Evolutionary conservation across 164 flowering plant species (phyloP), one percentile per base, ranked within the genome.

Genomic region (Vitis rotundifolia): DNA sequence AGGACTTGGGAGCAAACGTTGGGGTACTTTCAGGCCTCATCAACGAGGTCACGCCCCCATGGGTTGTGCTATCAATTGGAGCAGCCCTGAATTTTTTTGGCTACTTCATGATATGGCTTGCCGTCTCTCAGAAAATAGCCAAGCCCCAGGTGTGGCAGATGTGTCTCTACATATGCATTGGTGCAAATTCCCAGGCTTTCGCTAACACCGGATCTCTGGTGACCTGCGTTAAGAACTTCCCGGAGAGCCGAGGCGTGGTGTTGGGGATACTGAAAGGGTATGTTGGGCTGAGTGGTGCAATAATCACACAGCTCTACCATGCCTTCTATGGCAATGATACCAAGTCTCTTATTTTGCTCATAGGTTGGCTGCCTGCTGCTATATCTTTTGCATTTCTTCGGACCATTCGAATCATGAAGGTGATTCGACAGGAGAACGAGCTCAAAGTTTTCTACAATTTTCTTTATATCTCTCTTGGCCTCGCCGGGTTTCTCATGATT

Each of bases 21-120:
- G 86, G 86, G 11, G 64, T 83, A 58, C 64, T 79, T 8, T 52
- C 84, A 11, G 86, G 86, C 14, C 73, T 85, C 8, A 73, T 85
- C 79, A 78, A 81, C 80, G 88, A 85, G 72, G 69, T 85, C 73
- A 72, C 83, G 1, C 83, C 88, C 7, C 84, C 86, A 0, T 85
- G 83, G 83, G 77, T 85, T 9, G 88, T 81, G 9, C 82, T 85
- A 29, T 68, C 73, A 1, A n/a, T 83, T 1, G 88, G 88, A 0
- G 82, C 84, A 2, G 64, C 61, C 51, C 61, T 85, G 56, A 85
- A 83, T 67, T 79, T 83, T 58, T 73, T 77, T 14, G 86, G 88
- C 16, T 85, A 85, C 77, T 81, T 83, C 80, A 80, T 83, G 84
- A 81, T 85, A 2, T 85, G 88, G 88, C 77, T 81, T 0, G 77